phyloP scores from a whole-genome alignment of 768 basidiomycete species.

The Leucocoprinus birnbaumii region DNA sequence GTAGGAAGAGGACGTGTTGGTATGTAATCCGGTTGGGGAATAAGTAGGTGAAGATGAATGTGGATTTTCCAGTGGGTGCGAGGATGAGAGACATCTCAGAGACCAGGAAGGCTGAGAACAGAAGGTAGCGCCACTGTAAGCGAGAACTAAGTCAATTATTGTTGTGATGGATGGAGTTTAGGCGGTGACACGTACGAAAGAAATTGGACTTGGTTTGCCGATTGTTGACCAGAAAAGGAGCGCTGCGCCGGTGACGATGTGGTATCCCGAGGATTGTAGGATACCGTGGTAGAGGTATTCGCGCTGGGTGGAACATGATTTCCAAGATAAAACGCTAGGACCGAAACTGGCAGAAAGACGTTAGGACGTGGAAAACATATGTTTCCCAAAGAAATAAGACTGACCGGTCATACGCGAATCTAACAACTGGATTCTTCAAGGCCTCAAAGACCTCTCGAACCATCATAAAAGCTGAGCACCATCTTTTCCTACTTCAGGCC shows the following conservation, averaged over 20 bases:
- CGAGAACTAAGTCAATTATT: conserved; percentile 1
- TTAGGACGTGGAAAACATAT: conserved; percentile 1
- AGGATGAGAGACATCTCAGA: no score
- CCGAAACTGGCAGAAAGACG: conserved; percentile 58
- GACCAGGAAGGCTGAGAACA: conserved; percentile 60
- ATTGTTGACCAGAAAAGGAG: conserved; percentile 65
- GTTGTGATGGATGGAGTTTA: conserved; percentile 17
- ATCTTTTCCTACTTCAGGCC: conserved; percentile 49
- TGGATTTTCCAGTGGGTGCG: no score
- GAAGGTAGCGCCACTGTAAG: conserved; percentile 72
- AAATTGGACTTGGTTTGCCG: conserved; percentile 54
- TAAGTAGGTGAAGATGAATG: conserved; percentile 40
- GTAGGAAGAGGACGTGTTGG: conserved; percentile 77
- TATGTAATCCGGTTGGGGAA: conserved; percentile 69
- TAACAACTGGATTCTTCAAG: conserved; percentile 68
- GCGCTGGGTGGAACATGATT: conserved; percentile 54
- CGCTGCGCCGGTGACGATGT: conserved; percentile 54
- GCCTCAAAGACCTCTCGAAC: conserved; percentile 77
- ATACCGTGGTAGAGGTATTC: conserved; percentile 73
- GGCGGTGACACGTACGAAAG: conserved; percentile 51
- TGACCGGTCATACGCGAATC: conserved; percentile 87
- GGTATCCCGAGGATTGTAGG: conserved; percentile 58
- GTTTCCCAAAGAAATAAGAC: conserved; percentile 16
- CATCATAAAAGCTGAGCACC: conserved; percentile 68
- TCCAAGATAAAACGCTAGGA: conserved; percentile 67